These are phyloP conservation scores for Botryococcus braunii DNA, from an alignment of 163 green algal species.

Conservation along the genomic window DNA sequence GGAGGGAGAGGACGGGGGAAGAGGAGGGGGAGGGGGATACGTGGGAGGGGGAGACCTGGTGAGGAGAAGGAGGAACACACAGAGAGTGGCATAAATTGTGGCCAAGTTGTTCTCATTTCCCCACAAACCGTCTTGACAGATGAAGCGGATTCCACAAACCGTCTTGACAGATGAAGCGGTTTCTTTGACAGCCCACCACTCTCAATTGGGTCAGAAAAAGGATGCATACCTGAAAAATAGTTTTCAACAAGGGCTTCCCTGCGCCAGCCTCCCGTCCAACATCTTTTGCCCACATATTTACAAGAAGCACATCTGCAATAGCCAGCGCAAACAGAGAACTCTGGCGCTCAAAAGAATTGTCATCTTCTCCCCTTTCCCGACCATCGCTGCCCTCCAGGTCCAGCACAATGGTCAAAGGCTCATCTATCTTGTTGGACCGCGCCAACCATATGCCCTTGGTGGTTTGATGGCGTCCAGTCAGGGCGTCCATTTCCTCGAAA, in stretches of 20 bases:
- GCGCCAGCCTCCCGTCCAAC: conserved; percentile 87
- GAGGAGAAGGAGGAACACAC: too few species aligned
- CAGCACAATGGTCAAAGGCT: conserved; percentile 77
- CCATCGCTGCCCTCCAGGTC: conserved; percentile 94
- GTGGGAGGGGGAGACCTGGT: too few species aligned
- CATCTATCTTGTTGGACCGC: conserved; percentile 49
- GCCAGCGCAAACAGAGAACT: conserved; percentile 93
- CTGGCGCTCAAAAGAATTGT: conserved; percentile 96
- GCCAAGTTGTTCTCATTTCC: too few species aligned
- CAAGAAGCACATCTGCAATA: conserved; percentile 84
- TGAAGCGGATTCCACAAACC: too few species aligned
- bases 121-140: too few species aligned
- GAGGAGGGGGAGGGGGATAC: too few species aligned
- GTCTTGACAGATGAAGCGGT: too few species aligned
- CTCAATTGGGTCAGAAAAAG: too few species aligned
- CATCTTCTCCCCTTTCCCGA: conserved; percentile 92
- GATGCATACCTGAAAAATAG: conserved; percentile 83
- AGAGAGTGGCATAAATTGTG: too few species aligned
- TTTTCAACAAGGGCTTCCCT: conserved; percentile 96
- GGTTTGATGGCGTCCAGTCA: conserved; percentile 76
- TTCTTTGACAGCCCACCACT: background rate
- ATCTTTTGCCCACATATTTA: conserved; percentile 99
- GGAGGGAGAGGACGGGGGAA: too few species aligned
- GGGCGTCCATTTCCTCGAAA: conserved; percentile 94
- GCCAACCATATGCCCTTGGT: conserved; percentile 86